A percentile compares a stretch with the other conserved stretches of the same genome.
phyloP scores from a whole-genome alignment of 257 asterid genomes.

The Jaltomata sinuosa region DNA sequence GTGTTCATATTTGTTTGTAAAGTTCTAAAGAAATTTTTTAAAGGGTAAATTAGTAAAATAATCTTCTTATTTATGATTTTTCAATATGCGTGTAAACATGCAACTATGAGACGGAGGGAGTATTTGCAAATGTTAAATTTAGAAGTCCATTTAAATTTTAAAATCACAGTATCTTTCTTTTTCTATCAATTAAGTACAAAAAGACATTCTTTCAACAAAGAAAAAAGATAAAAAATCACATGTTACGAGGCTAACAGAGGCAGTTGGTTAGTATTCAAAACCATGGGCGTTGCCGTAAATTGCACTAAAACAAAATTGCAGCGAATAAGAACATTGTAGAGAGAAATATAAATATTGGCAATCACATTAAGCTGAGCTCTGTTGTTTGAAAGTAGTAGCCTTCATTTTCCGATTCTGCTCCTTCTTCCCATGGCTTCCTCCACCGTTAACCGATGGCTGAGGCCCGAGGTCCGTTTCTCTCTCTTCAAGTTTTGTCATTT shows the following conservation, averaged over 20 bases:
- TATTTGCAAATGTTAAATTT: too few species aligned
- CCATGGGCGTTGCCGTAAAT: not conserved
- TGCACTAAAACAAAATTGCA: not conserved
- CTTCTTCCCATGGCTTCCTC: not conserved
- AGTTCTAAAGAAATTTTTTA: too few species aligned
- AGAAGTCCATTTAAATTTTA: too few species aligned
- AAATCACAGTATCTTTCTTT: too few species aligned
- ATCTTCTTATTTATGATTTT: too few species aligned
- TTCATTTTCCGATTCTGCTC: not conserved
- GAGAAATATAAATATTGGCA: not conserved
- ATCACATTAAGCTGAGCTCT: not conserved
- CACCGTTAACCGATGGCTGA: not conserved
- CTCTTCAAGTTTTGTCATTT: not conserved
- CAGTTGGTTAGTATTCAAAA: not conserved
- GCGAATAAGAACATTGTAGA: not conserved
- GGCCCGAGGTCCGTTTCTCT: not conserved
- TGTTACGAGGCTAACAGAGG: not conserved
- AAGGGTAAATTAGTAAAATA: too few species aligned
- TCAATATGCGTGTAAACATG: too few species aligned
- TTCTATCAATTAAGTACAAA: too few species aligned
- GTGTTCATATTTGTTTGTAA: too few species aligned
- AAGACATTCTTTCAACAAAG: not conserved
- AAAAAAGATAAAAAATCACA: not conserved
- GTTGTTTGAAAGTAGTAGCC: not conserved
- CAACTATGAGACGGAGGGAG: too few species aligned